Evolutionary conservation across 2,329 filamentous ascomycete species (phyloP), one percentile per base, ranked within the genome.

Genomic region (Aspergillus aculeatus): DNA sequence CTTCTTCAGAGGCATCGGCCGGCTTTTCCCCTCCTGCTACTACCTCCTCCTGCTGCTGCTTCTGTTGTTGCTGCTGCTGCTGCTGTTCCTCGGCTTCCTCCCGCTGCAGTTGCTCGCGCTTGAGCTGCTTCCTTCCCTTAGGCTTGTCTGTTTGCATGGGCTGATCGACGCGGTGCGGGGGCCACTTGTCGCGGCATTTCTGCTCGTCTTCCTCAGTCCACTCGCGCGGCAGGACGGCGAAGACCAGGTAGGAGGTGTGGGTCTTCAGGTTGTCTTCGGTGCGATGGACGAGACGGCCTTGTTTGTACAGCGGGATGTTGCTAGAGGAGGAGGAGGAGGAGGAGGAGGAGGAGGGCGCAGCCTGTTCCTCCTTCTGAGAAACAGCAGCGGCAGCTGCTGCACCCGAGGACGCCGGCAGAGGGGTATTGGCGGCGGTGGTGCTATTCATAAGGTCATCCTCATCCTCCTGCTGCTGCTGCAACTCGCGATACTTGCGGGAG

Each of bases 221-320:
- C 63, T 90, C 88, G 48, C 87, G 83, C n/a, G 95, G 94, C 61
- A 99, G 77, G 3, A 95, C 81, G 0, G 95, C 95, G 78, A 99
- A 99, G 4, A 96, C 90, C 4, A 99, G 83, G 74, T 99, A 99
- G n/a, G 90, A 95, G 0, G 95, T 99, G 76, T 99, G 95, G 7
- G 91, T 95, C 82, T 96, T 97, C 61, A 98, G 80, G 70, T 99
- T 95, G 0, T 87, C 80, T 78, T 99, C 95, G 0, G 90, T 87
- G 24, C 92, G 85, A 69, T 96, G 91, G 31, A 92, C 83, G 47
- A 98, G 71, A 29, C 86, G 85, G 1, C 95, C 95, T 62, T 93
- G 86, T 71, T 89, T 85, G 79, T 88, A 96, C 1, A 84, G 74
- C 62, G 90, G 74, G 19, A 71, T 29, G 7, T 29, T 29, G 26